Percentiles rank a stretch among this genome's conserved stretches.
These are phyloP conservation scores for Zopfochytrium polystomum DNA, from an alignment of 371 early-diverging fungal species.

Conservation along the genomic window DNA sequence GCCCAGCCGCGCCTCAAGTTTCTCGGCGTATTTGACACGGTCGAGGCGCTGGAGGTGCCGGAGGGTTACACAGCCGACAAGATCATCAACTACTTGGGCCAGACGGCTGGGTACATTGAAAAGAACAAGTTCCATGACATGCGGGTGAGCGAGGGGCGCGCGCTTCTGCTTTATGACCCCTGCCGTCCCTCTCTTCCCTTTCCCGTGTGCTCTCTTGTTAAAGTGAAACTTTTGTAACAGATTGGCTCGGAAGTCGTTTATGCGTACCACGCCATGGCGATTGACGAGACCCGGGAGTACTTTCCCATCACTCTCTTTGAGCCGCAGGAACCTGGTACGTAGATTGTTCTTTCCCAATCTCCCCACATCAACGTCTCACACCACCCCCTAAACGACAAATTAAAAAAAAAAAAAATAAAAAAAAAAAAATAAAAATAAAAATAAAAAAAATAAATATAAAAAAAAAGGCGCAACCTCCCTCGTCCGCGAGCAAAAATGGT, in stretches of 20 bases:
- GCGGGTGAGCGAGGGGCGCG: too few relatives aligned
- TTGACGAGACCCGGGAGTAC: constrained; percentile 21
- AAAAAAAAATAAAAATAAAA: too few relatives aligned
- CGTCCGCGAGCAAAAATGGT: constrained; percentile 18
- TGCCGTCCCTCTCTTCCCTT: too few relatives aligned
- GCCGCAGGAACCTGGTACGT: neutral
- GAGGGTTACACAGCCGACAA: constrained; percentile 1
- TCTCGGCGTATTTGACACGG: constrained; percentile 19
- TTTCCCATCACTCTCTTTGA: constrained; percentile 19
- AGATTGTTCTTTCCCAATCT: too few relatives aligned
- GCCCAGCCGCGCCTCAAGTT: constrained; percentile 10
- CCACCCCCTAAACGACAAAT: too few relatives aligned
- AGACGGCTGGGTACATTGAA: neutral
- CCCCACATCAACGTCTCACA: too few relatives aligned
- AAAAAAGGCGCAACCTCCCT: neutral
- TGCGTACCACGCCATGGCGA: constrained; percentile 21
- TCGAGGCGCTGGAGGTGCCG: constrained; percentile 16
- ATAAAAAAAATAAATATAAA: too few relatives aligned
- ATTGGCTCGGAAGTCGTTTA: constrained; percentile 11
- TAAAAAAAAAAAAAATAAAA: too few relatives aligned
- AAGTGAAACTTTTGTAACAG: too few relatives aligned
- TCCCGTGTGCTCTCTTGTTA: too few relatives aligned
- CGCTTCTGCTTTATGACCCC: too few relatives aligned
- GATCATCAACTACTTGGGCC: neutral
- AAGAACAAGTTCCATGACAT: constrained; percentile 13